These are phyloP conservation scores for Globisporangium mamillatum DNA, from an alignment of 352 stramenopile genomes.

Conservation along the genomic window DNA sequence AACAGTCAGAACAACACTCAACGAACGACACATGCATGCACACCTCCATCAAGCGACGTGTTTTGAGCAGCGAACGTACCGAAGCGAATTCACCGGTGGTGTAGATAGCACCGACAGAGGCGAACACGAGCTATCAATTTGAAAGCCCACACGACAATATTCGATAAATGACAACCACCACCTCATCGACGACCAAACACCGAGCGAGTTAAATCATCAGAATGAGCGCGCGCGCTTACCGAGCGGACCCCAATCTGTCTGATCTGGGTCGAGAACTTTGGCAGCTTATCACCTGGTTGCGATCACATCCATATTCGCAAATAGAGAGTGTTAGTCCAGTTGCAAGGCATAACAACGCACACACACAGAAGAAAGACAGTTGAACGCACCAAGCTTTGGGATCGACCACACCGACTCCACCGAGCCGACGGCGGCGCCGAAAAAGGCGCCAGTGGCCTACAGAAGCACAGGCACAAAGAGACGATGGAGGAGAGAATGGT, in stretches of 20 bases:
- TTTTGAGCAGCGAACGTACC: slow-evolving; percentile 15
- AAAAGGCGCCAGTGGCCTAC: slow-evolving; percentile 75
- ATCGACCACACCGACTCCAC: slow-evolving; percentile 87
- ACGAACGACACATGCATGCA: neutral
- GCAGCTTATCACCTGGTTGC: slow-evolving; percentile 62
- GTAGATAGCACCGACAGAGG: slow-evolving; percentile 57
- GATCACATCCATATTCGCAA: neutral
- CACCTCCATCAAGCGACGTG: neutral
- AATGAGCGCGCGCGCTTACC: slow-evolving; percentile 29
- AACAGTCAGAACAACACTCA: neutral
- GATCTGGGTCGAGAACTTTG: slow-evolving; percentile 78
- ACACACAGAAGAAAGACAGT: neutral
- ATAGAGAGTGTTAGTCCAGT: neutral
- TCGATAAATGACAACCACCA: neutral
- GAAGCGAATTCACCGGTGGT: slow-evolving; percentile 63
- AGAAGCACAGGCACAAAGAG: neutral
- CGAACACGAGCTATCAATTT: slow-evolving; percentile 62
- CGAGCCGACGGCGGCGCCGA: slow-evolving; percentile 64
- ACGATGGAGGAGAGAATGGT: neutral
- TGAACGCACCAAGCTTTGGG: slow-evolving; percentile 72
- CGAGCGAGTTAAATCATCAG: neutral
- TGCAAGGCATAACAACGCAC: neutral
- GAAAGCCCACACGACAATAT: neutral
- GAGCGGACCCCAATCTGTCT: slow-evolving; percentile 76
- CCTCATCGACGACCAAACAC: neutral